A percentile compares a stretch with the other conserved stretches of the same genome.
Evolutionary conservation across 306 rosid genomes (phyloP).

Genomic region (Parietaria judaica): DNA sequence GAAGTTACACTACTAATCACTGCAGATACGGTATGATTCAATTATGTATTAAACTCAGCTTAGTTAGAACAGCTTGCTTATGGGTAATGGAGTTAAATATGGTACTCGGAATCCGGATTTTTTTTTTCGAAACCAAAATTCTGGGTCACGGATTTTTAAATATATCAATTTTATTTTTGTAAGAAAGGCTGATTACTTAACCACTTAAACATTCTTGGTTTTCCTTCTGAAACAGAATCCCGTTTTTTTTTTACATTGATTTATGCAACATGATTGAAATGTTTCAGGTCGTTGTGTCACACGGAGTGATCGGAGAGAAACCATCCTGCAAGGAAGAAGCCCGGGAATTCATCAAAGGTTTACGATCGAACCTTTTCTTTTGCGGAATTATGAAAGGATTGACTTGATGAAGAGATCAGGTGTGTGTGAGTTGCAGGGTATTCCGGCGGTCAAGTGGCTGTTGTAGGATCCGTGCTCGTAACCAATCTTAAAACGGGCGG

Average conservation of each 20-base stretch:
- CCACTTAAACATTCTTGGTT: too few relatives aligned
- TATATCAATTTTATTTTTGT: too few relatives aligned
- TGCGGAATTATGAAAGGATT: background rate
- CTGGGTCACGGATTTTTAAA: too few relatives aligned
- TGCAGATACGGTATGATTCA: slow-evolving; percentile 68
- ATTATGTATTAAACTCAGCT: too few relatives aligned
- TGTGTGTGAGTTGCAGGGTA: slow-evolving; percentile 53
- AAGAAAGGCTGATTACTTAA: too few relatives aligned
- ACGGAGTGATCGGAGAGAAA: slow-evolving; percentile 75
- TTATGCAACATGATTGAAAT: slow-evolving; percentile 13
- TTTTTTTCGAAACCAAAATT: too few relatives aligned
- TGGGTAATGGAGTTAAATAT: too few relatives aligned
- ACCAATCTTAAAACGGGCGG: slow-evolving; percentile 79
- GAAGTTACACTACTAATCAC: slow-evolving; percentile 57
- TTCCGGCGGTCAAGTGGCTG: slow-evolving; percentile 77
- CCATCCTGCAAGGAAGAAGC: slow-evolving; percentile 82
- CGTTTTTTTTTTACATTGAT: too few relatives aligned
- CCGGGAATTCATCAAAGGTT: slow-evolving; percentile 76
- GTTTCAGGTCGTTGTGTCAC: slow-evolving; percentile 77
- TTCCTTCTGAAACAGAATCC: too few relatives aligned
- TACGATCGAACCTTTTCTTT: slow-evolving; percentile 8
- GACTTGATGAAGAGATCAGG: slow-evolving; percentile 12
- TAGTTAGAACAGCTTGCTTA: too few relatives aligned
- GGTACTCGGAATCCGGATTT: too few relatives aligned
- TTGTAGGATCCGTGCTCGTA: slow-evolving; percentile 74